A percentile compares a stretch with the other conserved stretches of the same genome.
Evolutionary conservation across 139 green algal genomes (phyloP).

Genomic region (Picochlorum sp.): DNA sequence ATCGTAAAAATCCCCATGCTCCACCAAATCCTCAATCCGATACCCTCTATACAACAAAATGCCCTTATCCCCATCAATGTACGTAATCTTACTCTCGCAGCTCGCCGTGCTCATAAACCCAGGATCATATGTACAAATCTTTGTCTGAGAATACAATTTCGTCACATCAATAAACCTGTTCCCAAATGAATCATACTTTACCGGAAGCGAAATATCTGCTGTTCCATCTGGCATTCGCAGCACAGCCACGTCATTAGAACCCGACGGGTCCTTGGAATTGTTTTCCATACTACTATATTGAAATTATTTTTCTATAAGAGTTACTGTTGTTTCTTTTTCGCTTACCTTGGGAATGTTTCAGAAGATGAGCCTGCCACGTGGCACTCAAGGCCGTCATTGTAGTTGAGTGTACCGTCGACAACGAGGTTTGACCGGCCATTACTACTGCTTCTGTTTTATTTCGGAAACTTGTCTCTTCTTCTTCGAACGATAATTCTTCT

Average conservation of each 20-base stretch:
- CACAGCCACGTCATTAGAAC: slow-evolving; percentile 7
- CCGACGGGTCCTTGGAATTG: background rate
- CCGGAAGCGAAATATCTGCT: slow-evolving; percentile 14
- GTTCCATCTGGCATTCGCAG: slow-evolving; percentile 13
- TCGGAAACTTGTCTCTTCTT: too few species aligned
- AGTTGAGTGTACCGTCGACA: too few species aligned
- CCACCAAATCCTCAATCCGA: slow-evolving; percentile 51
- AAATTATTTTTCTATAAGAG: too few species aligned
- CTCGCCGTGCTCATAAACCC: slow-evolving; percentile 57
- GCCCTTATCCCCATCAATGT: slow-evolving; percentile 60
- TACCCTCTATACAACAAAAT: slow-evolving; percentile 62
- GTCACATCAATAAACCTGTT: slow-evolving; percentile 42
- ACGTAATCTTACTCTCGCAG: slow-evolving; percentile 59
- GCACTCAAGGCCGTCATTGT: too few species aligned
- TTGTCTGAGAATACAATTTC: slow-evolving; percentile 35
- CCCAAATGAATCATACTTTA: slow-evolving; percentile 28
- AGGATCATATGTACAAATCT: slow-evolving; percentile 68
- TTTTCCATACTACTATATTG: too few species aligned
- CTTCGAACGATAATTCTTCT: too few species aligned
- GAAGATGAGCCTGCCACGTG: background rate
- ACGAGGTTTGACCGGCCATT: too few species aligned
- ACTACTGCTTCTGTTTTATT: too few species aligned
- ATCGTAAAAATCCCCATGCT: slow-evolving; percentile 54
- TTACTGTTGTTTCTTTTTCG: background rate
- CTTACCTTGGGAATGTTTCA: background rate